These are phyloP conservation scores for Euphorbia pulcherrima DNA, from an alignment of 345 rosid genomes.

Conservation along the genomic window DNA sequence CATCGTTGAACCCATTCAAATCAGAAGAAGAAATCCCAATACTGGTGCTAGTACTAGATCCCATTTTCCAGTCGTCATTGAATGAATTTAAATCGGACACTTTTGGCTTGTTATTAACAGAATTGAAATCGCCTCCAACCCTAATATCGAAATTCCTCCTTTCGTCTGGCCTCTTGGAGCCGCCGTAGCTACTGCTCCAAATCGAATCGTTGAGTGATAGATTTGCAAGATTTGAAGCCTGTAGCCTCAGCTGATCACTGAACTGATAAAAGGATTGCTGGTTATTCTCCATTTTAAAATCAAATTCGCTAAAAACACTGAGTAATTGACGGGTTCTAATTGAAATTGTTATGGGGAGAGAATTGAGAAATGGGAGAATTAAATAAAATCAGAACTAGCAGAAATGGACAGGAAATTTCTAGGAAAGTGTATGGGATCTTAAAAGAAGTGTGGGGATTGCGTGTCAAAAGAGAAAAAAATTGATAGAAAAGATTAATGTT, in stretches of 20 bases:
- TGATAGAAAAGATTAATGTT: background rate
- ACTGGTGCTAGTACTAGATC: background rate
- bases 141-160: conserved; percentile 71
- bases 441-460: conserved; percentile 28
- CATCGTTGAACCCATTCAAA: conserved; percentile 41
- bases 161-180: conserved; percentile 54
- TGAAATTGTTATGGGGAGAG: too few relatives aligned
- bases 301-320: background rate
- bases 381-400: conserved; percentile 12
- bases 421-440: conserved; percentile 29
- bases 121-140: conserved; percentile 42
- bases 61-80: conserved; percentile 51
- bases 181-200: conserved; percentile 61
- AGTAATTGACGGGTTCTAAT: background rate
- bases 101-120: conserved; percentile 12
- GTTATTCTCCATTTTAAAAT: conserved; percentile 59
- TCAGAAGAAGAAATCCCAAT: conserved; percentile 25
- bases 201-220: conserved; percentile 83
- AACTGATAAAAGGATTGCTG: conserved; percentile 93
- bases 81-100: conserved; percentile 43
- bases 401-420: conserved; percentile 48
- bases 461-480: conserved; percentile 42
- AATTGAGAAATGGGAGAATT: background rate
- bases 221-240: conserved; percentile 58
- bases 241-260: conserved; percentile 87